Conservation (phyloP, 1,139 yeast genomes). For the Magnusiomyces starmeri region DNA sequence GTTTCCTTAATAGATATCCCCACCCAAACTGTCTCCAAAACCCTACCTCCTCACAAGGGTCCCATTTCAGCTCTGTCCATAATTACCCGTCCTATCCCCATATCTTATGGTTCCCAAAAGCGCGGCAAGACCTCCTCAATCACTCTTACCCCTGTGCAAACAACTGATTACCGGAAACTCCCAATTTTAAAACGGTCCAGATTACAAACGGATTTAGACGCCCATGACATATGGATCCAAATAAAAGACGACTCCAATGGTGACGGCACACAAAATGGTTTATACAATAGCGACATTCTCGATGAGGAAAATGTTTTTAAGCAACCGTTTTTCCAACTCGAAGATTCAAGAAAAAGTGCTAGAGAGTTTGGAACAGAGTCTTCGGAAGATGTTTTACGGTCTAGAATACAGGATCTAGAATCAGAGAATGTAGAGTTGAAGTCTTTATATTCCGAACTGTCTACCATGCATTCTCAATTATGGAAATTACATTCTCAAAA, state of each 20-base stretch:
- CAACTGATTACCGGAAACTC: slow-evolving; percentile 11
- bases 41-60: slow-evolving; percentile 46
- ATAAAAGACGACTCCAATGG: slow-evolving; percentile 12
- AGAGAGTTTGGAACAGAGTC: not conserved
- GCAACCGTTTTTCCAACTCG: not conserved
- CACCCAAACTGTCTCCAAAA: slow-evolving; percentile 68
- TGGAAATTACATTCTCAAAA: slow-evolving; percentile 24
- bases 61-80: slow-evolving; percentile 16
- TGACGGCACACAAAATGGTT: no score
- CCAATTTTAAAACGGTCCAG: slow-evolving; percentile 27
- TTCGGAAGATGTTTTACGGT: slow-evolving; percentile 21
- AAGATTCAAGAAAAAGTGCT: not conserved
- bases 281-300: no score
- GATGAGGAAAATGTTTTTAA: not conserved
- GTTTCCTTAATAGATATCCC: slow-evolving; percentile 64
- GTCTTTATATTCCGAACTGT: slow-evolving; percentile 20
- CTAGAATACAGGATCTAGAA: slow-evolving; percentile 23
- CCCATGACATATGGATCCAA: slow-evolving; percentile 23
- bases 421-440: slow-evolving; percentile 21
- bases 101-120: not conserved
- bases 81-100: slow-evolving; percentile 4
- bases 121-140: not conserved
- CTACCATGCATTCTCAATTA: slow-evolving; percentile 25
- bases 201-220: slow-evolving; percentile 18
- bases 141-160: not conserved